phyloP scores from a whole-genome alignment of 169 alveolate species.

The Babesia caballi region DNA sequence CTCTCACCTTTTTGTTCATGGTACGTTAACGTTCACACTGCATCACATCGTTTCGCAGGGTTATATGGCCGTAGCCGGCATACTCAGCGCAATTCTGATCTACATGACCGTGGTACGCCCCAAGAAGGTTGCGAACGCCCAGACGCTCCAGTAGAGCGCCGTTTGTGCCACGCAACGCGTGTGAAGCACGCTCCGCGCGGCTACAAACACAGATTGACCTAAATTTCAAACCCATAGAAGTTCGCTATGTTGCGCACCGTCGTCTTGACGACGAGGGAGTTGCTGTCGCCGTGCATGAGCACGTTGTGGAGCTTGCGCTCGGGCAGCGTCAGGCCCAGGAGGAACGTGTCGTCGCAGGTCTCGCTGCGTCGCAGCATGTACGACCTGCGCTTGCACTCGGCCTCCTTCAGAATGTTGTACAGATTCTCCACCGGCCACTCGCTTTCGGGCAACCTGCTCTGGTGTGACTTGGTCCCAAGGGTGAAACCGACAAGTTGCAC shows the following conservation, averaged over 20 bases:
- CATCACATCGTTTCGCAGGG: background rate
- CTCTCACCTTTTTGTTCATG: conserved; percentile 24
- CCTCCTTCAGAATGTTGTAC: conserved; percentile 64
- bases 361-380: conserved; percentile 61
- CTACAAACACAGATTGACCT: conserved; percentile 25
- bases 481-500: conserved; percentile 59
- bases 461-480: background rate
- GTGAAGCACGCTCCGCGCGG: conserved; percentile 13
- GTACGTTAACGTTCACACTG: background rate
- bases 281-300: conserved; percentile 33
- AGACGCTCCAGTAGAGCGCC: no score
- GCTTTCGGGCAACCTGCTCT: conserved; percentile 70
- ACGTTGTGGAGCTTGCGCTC: conserved; percentile 54
- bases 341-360: conserved; percentile 55
- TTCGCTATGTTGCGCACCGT: background rate
- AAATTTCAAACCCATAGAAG: conserved; percentile 34
- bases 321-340: conserved; percentile 54
- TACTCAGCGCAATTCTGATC: conserved; percentile 14
- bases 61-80: conserved; percentile 21
- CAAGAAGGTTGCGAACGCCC: background rate
- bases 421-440: conserved; percentile 83
- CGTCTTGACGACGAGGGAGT: conserved; percentile 4
- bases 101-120: conserved; percentile 16
- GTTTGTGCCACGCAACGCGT: background rate
- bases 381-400: conserved; percentile 70